Base-by-base conservation (phyloP, 805 yeast species). In the Cyberlindnera xishuangbannaensis region DNA sequence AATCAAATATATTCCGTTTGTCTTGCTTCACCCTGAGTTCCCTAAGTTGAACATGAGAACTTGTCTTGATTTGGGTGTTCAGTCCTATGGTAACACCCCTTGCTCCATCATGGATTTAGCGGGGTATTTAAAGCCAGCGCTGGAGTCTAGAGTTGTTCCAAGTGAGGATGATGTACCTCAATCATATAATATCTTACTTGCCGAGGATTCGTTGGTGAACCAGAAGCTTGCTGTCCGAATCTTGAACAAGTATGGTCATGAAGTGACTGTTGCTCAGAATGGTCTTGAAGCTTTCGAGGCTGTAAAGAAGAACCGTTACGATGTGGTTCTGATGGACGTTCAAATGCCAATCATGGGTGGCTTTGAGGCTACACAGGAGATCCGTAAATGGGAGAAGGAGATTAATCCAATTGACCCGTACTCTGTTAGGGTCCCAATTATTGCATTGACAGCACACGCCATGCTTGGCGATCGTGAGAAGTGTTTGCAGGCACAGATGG, bases 271-370 rank as follows among this genome's bases (percentile, higher is more conserved):
- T 29, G 95, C 84, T 6, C 90, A 83, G 54, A 85, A 85, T 57
- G 95, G 95, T 12, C 65, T 73, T 38, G 85, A 84, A 47, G 95
- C 95, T 1, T 71, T 75, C 44, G 84, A 83, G 39, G 88, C 87
- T 2, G 76, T 83, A 28, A 67, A 77, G 53, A 67, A 71, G 44
- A 73, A 70, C 41, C 67, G 70, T 30, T 85, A 78, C 54, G 95
- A 85, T 53, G 88, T 83, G 29, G 82, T 85, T 14, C 69, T 85
- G 45, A 85, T 85, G 95, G 95, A 85, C 62, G 95, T 85, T 28
- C 95, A 85, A 57, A 85, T 85, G 95, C 95, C 95, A 7, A 84
- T 83, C 12, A 86, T 85, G 92, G 95, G 95, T 18, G 95, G 95
- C 0, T 85, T 85, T 56, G 95, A 85, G 52, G 95, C 95, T 3